Evolutionary conservation across 805 yeast genomes (phyloP), one percentile per base, ranked within the genome.

Genomic region (baker's yeast (Saccharomyces cerevisiae)): DNA sequence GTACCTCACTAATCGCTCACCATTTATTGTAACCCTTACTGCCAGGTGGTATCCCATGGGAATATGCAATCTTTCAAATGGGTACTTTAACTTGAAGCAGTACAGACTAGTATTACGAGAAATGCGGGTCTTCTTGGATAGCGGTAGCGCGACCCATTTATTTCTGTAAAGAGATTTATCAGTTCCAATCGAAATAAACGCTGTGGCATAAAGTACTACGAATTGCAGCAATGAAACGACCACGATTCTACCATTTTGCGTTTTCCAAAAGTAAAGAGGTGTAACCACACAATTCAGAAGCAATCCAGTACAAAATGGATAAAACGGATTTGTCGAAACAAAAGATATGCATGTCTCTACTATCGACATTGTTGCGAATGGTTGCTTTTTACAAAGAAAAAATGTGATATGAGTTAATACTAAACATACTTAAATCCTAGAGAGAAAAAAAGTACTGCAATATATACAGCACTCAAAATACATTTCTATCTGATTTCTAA

Each of bases 11-110:
- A 62, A 66, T 28, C 70, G 68, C 8, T 57, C 57, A 14, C 69
- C 71, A 43, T 69, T 70, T 51, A 77, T 74, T 2, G 57, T 59
- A 10, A 78, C 69, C 54, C 70, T 70, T 59, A 85, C 84, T 13
- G 86, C 88, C 51, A 87, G 73, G 67, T 85, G 87, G 64, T 84
- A 87, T 32, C 94, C 94, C 46, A 86, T 79, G 26, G 92, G 90
- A 48, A 86, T 76, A 53, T 80, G 74, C 60, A 87, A 73, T 8
- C 79, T 74, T 62, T 85, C 90, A 46, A 79, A 76, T 3, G 81
- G 82, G 53, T 82, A 77, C 55, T 73, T 73, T 61, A 87, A 72
- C 63, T 81, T 81, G 73, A 87, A 87, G 55, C 92, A 75, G 67
- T 86, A 87, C 56, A 87, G 70, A 47, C 91, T 90, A 6, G 84